phyloP scores from a whole-genome alignment of 805 yeast genomes.

The Candida sakaeoensis region DNA sequence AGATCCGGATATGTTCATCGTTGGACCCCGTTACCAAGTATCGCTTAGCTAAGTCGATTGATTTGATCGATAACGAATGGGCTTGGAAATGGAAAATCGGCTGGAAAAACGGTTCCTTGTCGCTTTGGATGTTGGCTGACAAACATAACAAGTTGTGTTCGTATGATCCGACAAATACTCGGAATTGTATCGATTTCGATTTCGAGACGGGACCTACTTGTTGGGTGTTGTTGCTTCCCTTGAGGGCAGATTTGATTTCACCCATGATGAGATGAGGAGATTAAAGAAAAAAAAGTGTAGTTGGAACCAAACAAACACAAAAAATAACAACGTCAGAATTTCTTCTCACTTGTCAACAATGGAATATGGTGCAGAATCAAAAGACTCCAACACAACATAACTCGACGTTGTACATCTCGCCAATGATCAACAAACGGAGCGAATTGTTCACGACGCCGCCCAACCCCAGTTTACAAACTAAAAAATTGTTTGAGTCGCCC shows the following conservation, averaged over 20 bases:
- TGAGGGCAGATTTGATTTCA: slow-evolving; percentile 8
- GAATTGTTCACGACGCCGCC: slow-evolving; percentile 47
- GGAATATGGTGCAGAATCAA: slow-evolving; percentile 21
- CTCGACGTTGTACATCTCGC: slow-evolving; percentile 72
- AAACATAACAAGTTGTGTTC: slow-evolving; percentile 89
- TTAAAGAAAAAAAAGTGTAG: not conserved
- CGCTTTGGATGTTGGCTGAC: slow-evolving; percentile 57
- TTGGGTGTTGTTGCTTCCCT: slow-evolving; percentile 6
- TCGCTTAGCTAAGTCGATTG: slow-evolving; percentile 77
- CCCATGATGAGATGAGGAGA: slow-evolving; percentile 1
- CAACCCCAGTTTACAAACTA: slow-evolving; percentile 27
- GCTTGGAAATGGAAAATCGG: slow-evolving; percentile 97
- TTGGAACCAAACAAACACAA: not conserved
- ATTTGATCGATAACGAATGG: slow-evolving; percentile 82
- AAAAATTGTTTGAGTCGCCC: slow-evolving; percentile 40
- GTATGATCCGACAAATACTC: slow-evolving; percentile 91
- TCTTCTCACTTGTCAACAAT: not conserved
- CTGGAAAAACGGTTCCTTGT: slow-evolving; percentile 63
- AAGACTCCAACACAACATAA: slow-evolving; percentile 55
- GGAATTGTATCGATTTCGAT: slow-evolving; percentile 41
- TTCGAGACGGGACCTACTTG: not conserved
- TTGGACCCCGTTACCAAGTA: slow-evolving; percentile 91
- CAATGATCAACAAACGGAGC: slow-evolving; percentile 46
- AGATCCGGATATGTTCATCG: slow-evolving; percentile 92
- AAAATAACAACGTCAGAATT: slow-evolving; percentile 1